A percentile compares a stretch with the other conserved stretches of the same genome.
Conservation (phyloP, 2,329 filamentous ascomycete genomes). For the Cladosporium sp. region DNA sequence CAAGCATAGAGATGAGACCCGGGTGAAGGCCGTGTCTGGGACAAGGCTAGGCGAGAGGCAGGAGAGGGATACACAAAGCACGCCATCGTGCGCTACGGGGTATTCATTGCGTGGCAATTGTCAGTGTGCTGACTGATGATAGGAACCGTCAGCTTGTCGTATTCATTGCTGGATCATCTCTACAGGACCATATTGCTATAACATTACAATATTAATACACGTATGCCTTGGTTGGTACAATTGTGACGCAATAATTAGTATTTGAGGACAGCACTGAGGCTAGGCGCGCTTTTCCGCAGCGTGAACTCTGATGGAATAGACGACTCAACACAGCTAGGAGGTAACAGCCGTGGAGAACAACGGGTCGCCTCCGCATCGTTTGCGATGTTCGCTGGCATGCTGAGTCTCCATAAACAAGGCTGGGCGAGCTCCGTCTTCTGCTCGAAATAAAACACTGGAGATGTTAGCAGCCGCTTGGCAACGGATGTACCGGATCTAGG, state of each 20-base stretch:
- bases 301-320: neutral
- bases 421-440: neutral
- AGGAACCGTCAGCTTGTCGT: too few relatives aligned
- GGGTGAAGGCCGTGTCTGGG: neutral
- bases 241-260: neutral
- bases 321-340: neutral
- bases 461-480: neutral
- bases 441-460: neutral
- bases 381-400: neutral
- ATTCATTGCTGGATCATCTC: too few relatives aligned
- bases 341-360: neutral
- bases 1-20: slow-evolving; percentile 1
- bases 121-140: too few relatives aligned
- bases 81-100: neutral
- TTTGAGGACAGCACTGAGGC: neutral
- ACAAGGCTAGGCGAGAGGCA: slow-evolving; percentile 1
- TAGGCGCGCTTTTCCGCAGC: neutral
- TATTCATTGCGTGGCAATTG: neutral
- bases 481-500: neutral
- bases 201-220: too few relatives aligned
- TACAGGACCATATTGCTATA: too few relatives aligned
- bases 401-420: neutral
- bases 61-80: slow-evolving; percentile 6
- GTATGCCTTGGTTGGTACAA: too few relatives aligned
- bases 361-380: neutral